Conservation (phyloP, 371 early-diverging fungal species). For the Mucor racemosus region DNA sequence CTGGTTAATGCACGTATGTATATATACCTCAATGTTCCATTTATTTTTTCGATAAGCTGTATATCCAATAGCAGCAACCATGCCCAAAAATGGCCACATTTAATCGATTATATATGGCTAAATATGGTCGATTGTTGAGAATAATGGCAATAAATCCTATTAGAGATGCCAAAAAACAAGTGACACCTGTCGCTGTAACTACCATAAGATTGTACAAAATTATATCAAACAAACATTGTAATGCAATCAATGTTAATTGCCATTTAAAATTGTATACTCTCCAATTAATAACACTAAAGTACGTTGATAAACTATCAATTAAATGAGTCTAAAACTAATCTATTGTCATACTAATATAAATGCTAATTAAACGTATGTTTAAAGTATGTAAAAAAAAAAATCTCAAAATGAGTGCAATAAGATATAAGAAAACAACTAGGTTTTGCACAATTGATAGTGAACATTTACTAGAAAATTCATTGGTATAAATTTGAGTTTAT, state of each 20-base stretch:
- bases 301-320: conserved; percentile 9
- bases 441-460: background rate
- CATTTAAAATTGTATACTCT: conserved; percentile 10
- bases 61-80: conserved; percentile 61
- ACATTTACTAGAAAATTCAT: conserved; percentile 11
- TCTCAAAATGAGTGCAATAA: conserved; percentile 10
- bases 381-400: conserved; percentile 18
- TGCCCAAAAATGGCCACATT: conserved; percentile 59
- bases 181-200: conserved; percentile 45
- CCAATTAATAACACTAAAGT: conserved; percentile 6
- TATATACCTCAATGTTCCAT: conserved; percentile 40
- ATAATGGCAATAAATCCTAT: conserved; percentile 59
- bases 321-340: too few relatives aligned
- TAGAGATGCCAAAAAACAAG: conserved; percentile 51
- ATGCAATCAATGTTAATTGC: background rate
- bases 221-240: background rate
- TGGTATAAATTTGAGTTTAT: conserved; percentile 5
- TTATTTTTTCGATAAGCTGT: conserved; percentile 49
- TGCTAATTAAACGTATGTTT: background rate
- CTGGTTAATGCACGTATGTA: background rate
- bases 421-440: conserved; percentile 11
- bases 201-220: conserved; percentile 27
- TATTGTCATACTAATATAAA: too few relatives aligned
- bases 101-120: conserved; percentile 53
- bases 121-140: conserved; percentile 48